These are phyloP conservation scores for Pestalotiopsis sp. DNA, from an alignment of 2,329 filamentous ascomycete genomes.

Conservation along the genomic window DNA sequence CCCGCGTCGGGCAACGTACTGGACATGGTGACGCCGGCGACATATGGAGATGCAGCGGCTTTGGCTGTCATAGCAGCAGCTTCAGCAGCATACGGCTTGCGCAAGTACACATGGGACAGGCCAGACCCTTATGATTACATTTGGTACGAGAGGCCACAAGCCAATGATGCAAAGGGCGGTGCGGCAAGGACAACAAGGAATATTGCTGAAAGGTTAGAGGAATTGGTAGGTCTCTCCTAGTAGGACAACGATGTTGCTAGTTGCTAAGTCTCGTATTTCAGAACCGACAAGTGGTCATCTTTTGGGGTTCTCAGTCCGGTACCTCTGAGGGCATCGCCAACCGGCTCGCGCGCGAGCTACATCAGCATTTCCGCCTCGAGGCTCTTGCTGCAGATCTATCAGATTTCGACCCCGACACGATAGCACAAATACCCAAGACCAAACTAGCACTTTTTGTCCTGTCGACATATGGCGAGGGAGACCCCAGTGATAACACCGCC, in stretches of 20 bases:
- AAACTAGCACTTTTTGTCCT: conserved; percentile 39
- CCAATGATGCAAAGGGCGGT: conserved; percentile 1
- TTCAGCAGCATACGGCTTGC: conserved; percentile 36
- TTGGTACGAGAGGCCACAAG: conserved; percentile 18
- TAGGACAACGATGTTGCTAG: too few relatives aligned
- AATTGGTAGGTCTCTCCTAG: conserved; percentile 33
- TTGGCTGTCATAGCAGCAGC: conserved; percentile 19
- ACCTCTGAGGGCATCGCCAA: conserved; percentile 46
- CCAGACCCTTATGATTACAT: conserved; percentile 16
- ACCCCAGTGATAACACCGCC: conserved; percentile 41
- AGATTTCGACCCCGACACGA: conserved; percentile 47
- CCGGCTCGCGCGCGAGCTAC: conserved; percentile 40
- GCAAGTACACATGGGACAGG: conserved; percentile 14
- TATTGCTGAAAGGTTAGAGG: conserved; percentile 15
- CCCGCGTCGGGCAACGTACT: background rate
- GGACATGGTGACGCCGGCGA: background rate
- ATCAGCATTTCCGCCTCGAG: conserved; percentile 40
- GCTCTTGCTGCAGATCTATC: conserved; percentile 45
- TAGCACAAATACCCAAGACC: conserved; percentile 28
- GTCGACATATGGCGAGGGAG: conserved; percentile 43
- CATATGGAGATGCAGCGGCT: conserved; percentile 14
- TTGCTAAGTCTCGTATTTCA: background rate
- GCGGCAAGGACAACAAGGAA: conserved; percentile 1
- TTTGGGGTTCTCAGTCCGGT: conserved; percentile 53
- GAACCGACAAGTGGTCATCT: conserved; percentile 36